Evolutionary conservation across 805 yeast species (phyloP).

Genomic region (Candida michaelii): DNA sequence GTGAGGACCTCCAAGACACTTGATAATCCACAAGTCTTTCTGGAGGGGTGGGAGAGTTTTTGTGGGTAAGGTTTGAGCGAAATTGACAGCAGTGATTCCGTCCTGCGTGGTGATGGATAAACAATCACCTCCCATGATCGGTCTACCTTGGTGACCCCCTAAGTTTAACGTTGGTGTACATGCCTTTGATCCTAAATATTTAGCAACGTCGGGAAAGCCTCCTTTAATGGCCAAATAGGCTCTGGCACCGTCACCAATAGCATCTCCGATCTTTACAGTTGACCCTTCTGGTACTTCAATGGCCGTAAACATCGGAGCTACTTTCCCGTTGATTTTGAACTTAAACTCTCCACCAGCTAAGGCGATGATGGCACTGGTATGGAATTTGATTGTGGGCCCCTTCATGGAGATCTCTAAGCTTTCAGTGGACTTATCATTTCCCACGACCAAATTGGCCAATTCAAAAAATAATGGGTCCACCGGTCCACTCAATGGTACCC

Average conservation of each 20-base stretch:
- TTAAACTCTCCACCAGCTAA: conserved; percentile 82
- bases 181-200: conserved; percentile 74
- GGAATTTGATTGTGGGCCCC: conserved; percentile 86
- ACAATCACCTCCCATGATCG: conserved; percentile 87
- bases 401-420: conserved; percentile 47
- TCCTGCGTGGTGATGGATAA: conserved; percentile 77
- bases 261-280: conserved; percentile 20
- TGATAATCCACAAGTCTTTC: conserved; percentile 78
- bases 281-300: conserved; percentile 79
- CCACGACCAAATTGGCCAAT: conserved; percentile 85
- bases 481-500: conserved; percentile 98
- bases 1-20: conserved; percentile 96
- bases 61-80: conserved; percentile 62
- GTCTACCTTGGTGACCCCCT: conserved; percentile 51
- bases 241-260: conserved; percentile 66
- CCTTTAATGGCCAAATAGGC: conserved; percentile 87
- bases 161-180: conserved; percentile 58
- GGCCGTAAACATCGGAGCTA: conserved; percentile 57
- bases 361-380: conserved; percentile 71
- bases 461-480: conserved; percentile 92
- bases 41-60: conserved; percentile 44
- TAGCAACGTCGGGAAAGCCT: conserved; percentile 79
- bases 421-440: conserved; percentile 77
- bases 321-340: conserved; percentile 74
- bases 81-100: conserved; percentile 20